Evolutionary conservation across 2,329 filamentous ascomycete species (phyloP).

Genomic region (Eurotiales sp.): DNA sequence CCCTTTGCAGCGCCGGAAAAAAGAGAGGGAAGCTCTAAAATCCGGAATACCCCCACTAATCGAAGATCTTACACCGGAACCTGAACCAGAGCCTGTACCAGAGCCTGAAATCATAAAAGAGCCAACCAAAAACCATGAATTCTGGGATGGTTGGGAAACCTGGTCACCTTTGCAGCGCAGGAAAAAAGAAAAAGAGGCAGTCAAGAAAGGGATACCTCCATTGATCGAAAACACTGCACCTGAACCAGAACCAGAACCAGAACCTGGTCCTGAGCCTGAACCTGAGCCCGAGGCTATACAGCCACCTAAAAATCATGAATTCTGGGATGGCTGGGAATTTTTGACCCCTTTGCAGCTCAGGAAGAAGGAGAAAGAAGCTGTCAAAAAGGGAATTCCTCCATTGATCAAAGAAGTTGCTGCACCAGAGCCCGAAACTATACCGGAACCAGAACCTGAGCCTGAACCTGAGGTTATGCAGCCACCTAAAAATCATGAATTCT

Average conservation of each 20-base stretch:
- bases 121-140: constrained; percentile 18
- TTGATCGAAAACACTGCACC: background rate
- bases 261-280: constrained; percentile 20
- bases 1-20: background rate
- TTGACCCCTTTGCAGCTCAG: constrained; percentile 3
- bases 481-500: constrained; percentile 7
- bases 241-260: constrained; percentile 4
- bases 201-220: constrained; percentile 6
- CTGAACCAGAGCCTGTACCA: constrained; percentile 13
- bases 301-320: constrained; percentile 11
- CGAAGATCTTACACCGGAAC: constrained; percentile 9
- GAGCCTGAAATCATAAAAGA: constrained; percentile 23
- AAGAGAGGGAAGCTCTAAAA: constrained; percentile 9
- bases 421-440: constrained; percentile 28
- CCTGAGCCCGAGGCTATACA: constrained; percentile 30
- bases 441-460: constrained; percentile 23
- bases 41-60: constrained; percentile 8
- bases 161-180: background rate
- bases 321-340: constrained; percentile 11
- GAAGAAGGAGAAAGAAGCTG: constrained; percentile 13
- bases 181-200: constrained; percentile 12
- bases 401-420: constrained; percentile 27
- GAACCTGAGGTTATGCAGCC: constrained; percentile 23
- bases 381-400: constrained; percentile 11
- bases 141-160: constrained; percentile 10